Evolutionary conservation across 331 rosid genomes (phyloP).

Genomic region (Spiraea crenata): DNA sequence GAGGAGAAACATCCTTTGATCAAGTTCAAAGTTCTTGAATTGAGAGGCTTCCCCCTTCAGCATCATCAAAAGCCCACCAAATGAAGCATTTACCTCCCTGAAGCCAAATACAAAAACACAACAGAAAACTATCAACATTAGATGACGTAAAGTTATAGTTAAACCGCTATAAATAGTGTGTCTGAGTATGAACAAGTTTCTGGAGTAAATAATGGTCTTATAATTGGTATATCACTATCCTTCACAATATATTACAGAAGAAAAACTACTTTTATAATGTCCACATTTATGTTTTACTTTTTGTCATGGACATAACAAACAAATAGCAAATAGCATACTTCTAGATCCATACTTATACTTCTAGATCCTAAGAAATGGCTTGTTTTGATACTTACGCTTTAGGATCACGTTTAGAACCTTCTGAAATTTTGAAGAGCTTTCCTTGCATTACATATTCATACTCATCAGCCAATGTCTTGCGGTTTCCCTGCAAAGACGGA

Average conservation of each 20-base stretch:
- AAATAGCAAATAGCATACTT: constrained; percentile 9
- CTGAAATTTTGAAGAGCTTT: constrained; percentile 75
- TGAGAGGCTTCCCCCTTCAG: constrained; percentile 77
- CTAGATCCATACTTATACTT: neutral
- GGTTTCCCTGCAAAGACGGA: constrained; percentile 45
- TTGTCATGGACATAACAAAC: neutral
- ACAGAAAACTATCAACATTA: neutral
- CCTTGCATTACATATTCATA: constrained; percentile 95
- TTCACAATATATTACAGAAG: neutral
- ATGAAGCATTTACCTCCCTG: constrained; percentile 65
- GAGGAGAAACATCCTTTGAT: constrained; percentile 67
- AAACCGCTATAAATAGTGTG: neutral
- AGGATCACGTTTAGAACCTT: constrained; percentile 62
- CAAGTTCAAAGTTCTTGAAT: constrained; percentile 82
- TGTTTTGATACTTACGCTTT: constrained; percentile 52
- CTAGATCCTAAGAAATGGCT: constrained; percentile 1
- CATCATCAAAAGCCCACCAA: constrained; percentile 89
- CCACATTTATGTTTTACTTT: neutral
- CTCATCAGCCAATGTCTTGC: constrained; percentile 74
- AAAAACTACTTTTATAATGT: neutral
- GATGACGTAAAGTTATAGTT: neutral
- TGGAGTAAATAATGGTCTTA: neutral
- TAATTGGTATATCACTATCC: neutral
- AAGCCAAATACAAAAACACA: constrained; percentile 10
- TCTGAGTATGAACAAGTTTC: neutral